Conservation (phyloP, 2,329 filamentous ascomycete species). For the Aspergillus pseudonomiae region DNA sequence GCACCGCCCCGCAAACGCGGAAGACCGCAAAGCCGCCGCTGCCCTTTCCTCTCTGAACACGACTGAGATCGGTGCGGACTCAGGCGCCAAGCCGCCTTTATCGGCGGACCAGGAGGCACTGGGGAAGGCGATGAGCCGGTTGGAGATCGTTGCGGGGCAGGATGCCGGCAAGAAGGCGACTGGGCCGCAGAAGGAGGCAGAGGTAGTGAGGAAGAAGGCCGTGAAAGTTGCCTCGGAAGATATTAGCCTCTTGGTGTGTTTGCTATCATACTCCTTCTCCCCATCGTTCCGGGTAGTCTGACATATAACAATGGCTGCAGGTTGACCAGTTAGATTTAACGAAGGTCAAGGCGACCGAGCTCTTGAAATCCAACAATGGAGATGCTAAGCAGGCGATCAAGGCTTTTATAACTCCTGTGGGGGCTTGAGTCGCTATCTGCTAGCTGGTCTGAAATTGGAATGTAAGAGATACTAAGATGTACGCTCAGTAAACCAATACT, state of each 20-base stretch:
- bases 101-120: constrained; percentile 51
- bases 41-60: constrained; percentile 52
- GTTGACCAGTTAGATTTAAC: constrained; percentile 50
- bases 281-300: neutral
- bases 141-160: constrained; percentile 47
- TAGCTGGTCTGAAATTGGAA: neutral
- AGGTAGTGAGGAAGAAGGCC: constrained; percentile 42
- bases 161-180: constrained; percentile 23
- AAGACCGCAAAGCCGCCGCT: constrained; percentile 55
- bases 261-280: neutral
- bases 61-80: constrained; percentile 41
- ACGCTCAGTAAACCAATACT: neutral
- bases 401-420: constrained; percentile 42
- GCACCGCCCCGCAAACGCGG: constrained; percentile 46
- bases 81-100: constrained; percentile 34
- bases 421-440: constrained; percentile 11
- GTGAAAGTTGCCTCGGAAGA: constrained; percentile 51
- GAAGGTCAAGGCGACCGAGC: constrained; percentile 51
- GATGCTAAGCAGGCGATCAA: constrained; percentile 45
- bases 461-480: constrained; percentile 1
- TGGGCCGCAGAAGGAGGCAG: constrained; percentile 32
- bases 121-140: constrained; percentile 52
- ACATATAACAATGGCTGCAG: constrained; percentile 24
- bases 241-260: constrained; percentile 49
- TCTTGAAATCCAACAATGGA: constrained; percentile 51